Base-by-base conservation (phyloP, 225 moss, liverwort and hornwort species). In the Pleurozium schreberi region DNA sequence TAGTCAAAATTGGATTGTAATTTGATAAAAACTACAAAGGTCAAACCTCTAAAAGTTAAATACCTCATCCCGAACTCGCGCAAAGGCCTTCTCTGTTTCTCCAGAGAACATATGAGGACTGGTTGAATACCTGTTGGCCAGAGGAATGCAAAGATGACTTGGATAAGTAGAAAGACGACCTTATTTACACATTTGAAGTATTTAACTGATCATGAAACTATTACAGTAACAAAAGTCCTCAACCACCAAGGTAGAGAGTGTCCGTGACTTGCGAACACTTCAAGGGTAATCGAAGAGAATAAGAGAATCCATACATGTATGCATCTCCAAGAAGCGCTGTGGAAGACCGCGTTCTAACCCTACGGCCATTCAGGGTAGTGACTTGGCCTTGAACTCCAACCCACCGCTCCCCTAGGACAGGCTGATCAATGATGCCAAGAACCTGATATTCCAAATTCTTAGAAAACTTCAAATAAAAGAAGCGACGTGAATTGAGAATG, bases 361-460 rank as follows among this genome's bases (percentile, higher is more conserved):
- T 93, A 42, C 92, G 92, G 28, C 96, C 98, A 90, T 99, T 99
- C 85, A 99, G 90, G 59, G 97, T 99, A 84, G 98, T 91, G 57
- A 86, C 92, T 91, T 95, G 94, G 84, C 97, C 97, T 92, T 92
- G 94, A 88, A 89, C 90, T 85, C 98, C 98, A 67, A 97, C 89
- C 98, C 98, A 99, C 82, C 98, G 93, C 92, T 99, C 98, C 79
- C 93, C 86, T 53, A 97, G 93, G 74, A 99, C 93, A 74, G 98
- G 97, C 80, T 99, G 98, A 87, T 99, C 97, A 89, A 99, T 99
- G 45, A 99, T 95, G 47, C 98, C 98, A 67, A 99, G 91, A 65
- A 98, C 88, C 98, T 98, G 90, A 67, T 57, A 73, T 70, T 71
- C 75, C 75, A 90, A 47, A 38, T 70, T 64, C 71, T 73, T 65